Evolutionary conservation across 192 early-diverging fungal species (phyloP).

Genomic region (Backusella circina): DNA sequence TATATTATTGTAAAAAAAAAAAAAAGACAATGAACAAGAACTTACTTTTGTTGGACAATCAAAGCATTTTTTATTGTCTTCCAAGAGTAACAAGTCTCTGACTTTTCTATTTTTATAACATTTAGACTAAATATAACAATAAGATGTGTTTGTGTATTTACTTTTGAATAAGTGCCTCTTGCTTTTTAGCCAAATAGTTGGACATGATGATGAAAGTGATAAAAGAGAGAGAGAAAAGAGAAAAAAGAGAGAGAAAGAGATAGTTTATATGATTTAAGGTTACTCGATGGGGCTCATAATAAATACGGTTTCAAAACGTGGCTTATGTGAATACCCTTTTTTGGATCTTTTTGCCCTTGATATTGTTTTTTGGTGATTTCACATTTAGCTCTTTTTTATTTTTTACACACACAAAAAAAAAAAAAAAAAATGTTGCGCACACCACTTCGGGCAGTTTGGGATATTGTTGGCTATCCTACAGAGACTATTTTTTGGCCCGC

Average conservation of each 20-base stretch:
- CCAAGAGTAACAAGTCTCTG: background rate
- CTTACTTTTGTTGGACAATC: constrained; percentile 48
- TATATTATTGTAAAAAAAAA: too few relatives aligned
- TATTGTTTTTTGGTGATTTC: background rate
- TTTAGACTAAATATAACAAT: background rate
- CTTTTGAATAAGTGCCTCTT: constrained; percentile 28
- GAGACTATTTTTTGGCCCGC: constrained; percentile 41
- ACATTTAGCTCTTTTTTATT: background rate
- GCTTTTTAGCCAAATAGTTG: constrained; percentile 33
- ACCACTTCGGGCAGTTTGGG: constrained; percentile 29
- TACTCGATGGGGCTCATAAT: constrained; percentile 1
- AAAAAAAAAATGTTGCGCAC: constrained; percentile 3
- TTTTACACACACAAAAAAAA: background rate
- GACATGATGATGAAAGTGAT: constrained; percentile 24
- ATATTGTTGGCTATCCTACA: constrained; percentile 29
- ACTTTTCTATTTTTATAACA: constrained; percentile 30
- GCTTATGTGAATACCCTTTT: constrained; percentile 1
- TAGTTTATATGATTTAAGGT: background rate
- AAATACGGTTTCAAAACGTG: background rate
- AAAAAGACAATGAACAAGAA: background rate
- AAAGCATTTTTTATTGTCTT: constrained; percentile 50
- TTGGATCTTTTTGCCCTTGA: background rate
- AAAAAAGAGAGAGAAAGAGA: background rate
- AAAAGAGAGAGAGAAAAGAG: background rate
- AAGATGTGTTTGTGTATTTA: background rate